Percentiles rank a stretch among this genome's conserved stretches.
These are phyloP conservation scores for Tetramitus jugosus DNA, from an alignment of 208 protist species.

Conservation along the genomic window DNA sequence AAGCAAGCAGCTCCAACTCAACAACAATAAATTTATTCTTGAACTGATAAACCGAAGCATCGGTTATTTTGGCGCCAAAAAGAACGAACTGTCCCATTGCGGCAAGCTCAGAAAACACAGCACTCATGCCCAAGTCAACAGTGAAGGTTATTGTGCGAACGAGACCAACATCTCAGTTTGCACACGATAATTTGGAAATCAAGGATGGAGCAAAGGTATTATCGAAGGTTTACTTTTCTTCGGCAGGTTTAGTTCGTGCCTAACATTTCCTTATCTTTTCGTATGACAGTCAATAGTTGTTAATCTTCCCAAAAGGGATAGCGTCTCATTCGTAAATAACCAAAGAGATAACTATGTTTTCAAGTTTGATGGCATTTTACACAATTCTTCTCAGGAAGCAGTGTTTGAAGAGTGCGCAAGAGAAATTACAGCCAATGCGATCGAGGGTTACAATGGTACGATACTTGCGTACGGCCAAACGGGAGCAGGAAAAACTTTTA, in stretches of 20 bases:
- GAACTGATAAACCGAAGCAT: too few relatives aligned
- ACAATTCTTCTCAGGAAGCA: slow-evolving; percentile 38
- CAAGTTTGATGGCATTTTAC: slow-evolving; percentile 34
- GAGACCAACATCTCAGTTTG: neutral
- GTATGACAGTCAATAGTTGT: too few relatives aligned
- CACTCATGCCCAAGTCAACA: neutral
- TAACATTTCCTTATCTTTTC: too few relatives aligned
- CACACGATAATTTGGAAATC: neutral
- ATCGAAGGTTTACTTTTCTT: neutral
- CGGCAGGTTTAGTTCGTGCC: neutral
- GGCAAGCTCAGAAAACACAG: too few relatives aligned
- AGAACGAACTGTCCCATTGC: too few relatives aligned
- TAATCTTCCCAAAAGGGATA: slow-evolving; percentile 4
- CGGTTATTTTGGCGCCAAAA: too few relatives aligned
- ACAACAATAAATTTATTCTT: too few relatives aligned
- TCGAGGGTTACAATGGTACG: slow-evolving; percentile 33
- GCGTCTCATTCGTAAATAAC: slow-evolving; percentile 37
- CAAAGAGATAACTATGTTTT: slow-evolving; percentile 32
- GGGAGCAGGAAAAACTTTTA: slow-evolving; percentile 40
- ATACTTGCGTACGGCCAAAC: slow-evolving; percentile 42
- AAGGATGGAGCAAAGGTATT: neutral
- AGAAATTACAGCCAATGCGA: neutral
- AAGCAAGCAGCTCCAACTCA: too few relatives aligned
- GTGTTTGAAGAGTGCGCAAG: slow-evolving; percentile 26
- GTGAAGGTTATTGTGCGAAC: neutral